Conservation (phyloP, 2,329 filamentous ascomycete species). For the Daldinia sp. region DNA sequence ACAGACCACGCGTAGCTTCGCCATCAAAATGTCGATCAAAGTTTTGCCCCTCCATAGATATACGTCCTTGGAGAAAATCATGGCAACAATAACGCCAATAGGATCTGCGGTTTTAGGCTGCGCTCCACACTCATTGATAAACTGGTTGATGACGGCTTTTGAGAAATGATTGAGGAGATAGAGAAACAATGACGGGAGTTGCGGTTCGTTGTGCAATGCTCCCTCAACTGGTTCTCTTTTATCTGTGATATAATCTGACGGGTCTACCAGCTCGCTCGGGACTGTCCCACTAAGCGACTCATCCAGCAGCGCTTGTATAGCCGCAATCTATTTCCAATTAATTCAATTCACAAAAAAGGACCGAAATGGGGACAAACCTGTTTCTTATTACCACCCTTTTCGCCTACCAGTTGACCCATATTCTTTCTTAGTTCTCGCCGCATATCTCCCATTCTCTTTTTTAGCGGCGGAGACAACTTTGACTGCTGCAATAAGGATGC, state of each 20-base stretch:
- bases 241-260: conserved; percentile 65
- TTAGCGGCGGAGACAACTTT: conserved; percentile 68
- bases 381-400: conserved; percentile 70
- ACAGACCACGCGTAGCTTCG: conserved; percentile 84
- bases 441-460: conserved; percentile 76
- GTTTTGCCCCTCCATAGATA: conserved; percentile 76
- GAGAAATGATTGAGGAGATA: conserved; percentile 82
- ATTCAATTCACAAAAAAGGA: background rate
- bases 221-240: conserved; percentile 62
- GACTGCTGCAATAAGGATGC: conserved; percentile 63
- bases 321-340: conserved; percentile 54
- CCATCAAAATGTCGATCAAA: conserved; percentile 85
- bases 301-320: conserved; percentile 65
- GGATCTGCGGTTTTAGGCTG: conserved; percentile 78
- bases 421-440: conserved; percentile 77
- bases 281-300: conserved; percentile 65
- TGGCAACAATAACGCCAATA: conserved; percentile 80
- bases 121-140: conserved; percentile 73
- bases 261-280: conserved; percentile 66
- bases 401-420: conserved; percentile 78
- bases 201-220: conserved; percentile 63
- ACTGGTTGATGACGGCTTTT: conserved; percentile 78
- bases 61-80: conserved; percentile 77
- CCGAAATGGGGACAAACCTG: conserved; percentile 59
- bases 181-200: conserved; percentile 74